These are phyloP conservation scores for Candida golubevii DNA, from an alignment of 805 yeast genomes.

Conservation along the genomic window DNA sequence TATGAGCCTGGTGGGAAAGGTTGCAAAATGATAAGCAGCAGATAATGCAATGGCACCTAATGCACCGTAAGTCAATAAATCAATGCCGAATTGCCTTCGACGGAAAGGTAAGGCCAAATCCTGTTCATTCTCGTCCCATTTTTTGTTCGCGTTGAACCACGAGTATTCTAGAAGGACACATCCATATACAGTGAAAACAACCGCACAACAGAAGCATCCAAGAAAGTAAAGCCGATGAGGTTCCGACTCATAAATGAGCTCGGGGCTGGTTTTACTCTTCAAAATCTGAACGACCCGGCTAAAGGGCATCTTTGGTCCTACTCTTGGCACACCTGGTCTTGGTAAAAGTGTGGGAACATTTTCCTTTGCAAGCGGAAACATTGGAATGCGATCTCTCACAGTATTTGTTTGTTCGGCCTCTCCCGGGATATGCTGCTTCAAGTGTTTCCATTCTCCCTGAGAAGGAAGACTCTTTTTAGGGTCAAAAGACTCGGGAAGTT, in stretches of 20 bases:
- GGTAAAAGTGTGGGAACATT: constrained; percentile 65
- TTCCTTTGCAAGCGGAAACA: constrained; percentile 62
- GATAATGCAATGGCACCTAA: constrained; percentile 26
- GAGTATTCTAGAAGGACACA: constrained; percentile 57
- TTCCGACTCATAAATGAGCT: constrained; percentile 76
- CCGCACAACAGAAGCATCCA: constrained; percentile 62
- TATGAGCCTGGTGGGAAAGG: constrained; percentile 64
- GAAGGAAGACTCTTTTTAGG: constrained; percentile 31
- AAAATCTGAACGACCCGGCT: constrained; percentile 59
- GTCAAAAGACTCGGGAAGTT: constrained; percentile 28
- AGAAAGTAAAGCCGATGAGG: constrained; percentile 75
- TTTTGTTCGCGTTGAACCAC: constrained; percentile 44
- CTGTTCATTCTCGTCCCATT: constrained; percentile 49
- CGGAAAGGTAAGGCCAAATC: constrained; percentile 43
- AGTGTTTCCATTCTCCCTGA: constrained; percentile 38
- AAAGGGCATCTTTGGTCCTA: constrained; percentile 52
- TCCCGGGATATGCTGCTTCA: constrained; percentile 55
- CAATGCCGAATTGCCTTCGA: constrained; percentile 35
- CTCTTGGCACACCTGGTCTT: constrained; percentile 73
- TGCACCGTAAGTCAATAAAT: constrained; percentile 25
- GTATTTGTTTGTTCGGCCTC: constrained; percentile 43
- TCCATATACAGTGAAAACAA: constrained; percentile 67
- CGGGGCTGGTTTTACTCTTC: constrained; percentile 55
- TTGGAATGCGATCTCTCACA: constrained; percentile 57
- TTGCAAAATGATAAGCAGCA: constrained; percentile 28